These are phyloP conservation scores for Candida krabiensis DNA, from an alignment of 805 yeast genomes.

Conservation along the genomic window DNA sequence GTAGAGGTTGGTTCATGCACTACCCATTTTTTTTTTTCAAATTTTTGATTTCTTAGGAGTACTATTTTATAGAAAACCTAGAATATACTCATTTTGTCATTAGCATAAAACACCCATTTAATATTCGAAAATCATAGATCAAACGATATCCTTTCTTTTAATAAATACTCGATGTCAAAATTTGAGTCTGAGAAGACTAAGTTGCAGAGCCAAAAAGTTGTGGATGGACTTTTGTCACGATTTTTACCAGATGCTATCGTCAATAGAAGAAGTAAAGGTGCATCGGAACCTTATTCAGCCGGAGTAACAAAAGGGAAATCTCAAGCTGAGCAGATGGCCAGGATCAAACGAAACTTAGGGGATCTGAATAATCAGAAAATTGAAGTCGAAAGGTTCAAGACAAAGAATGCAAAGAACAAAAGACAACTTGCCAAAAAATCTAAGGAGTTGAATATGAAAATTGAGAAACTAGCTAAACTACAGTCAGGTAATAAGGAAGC, in stretches of 20 bases:
- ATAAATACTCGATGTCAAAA: no score
- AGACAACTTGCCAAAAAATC: conserved; percentile 16
- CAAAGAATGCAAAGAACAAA: conserved; percentile 18
- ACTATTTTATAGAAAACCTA: no score
- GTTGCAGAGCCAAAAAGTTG: conserved; percentile 20
- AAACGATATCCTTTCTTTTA: no score
- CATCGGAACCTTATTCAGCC: no score
- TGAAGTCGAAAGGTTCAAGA: conserved; percentile 16
- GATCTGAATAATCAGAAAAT: conserved; percentile 16
- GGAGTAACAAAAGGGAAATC: conserved; percentile 5
- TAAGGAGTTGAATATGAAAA: conserved; percentile 12
- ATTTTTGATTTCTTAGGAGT: no score
- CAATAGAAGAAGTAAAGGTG: no score
- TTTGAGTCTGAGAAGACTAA: conserved; percentile 11
- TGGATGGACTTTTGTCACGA: conserved; percentile 26
- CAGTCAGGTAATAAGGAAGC: conserved; percentile 31
- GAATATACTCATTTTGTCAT: no score
- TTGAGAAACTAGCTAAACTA: conserved; percentile 24
- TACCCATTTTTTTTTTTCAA: no score
- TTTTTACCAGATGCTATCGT: conserved; percentile 25
- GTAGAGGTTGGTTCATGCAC: no score
- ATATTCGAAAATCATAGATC: no score
- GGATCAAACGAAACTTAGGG: conserved; percentile 17
- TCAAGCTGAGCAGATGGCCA: conserved; percentile 28
- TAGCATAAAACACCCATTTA: no score